Evolutionary conservation across 2,329 filamentous ascomycete species (phyloP).

Genomic region (Penicillium sp.): DNA sequence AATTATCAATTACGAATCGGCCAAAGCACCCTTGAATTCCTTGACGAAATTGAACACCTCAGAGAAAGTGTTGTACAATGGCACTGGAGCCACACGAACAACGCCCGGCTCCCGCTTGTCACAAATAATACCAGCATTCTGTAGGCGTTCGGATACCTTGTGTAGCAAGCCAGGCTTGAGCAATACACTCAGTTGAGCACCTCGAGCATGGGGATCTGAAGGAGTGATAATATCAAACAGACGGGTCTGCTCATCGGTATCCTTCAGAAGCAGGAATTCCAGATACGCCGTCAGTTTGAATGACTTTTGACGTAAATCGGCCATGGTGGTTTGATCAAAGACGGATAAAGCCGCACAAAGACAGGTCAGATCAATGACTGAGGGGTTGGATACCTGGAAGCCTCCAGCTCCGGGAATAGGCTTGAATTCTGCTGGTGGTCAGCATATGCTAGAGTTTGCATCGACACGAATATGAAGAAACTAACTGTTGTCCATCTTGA

Average conservation of each 20-base stretch:
- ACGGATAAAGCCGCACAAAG: conserved; percentile 69
- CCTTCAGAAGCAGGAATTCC: conserved; percentile 59
- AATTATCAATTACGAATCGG: conserved; percentile 5
- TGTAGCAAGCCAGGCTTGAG: conserved; percentile 70
- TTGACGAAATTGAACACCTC: conserved; percentile 63
- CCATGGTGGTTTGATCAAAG: conserved; percentile 69
- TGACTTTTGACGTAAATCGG: conserved; percentile 65
- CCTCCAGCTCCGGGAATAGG: conserved; percentile 75
- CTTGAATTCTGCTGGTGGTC: conserved; percentile 55
- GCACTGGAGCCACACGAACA: conserved; percentile 75
- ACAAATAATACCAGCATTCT: conserved; percentile 69
- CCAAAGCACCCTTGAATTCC: conserved; percentile 33
- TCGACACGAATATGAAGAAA: background rate
- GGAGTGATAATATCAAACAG: conserved; percentile 68
- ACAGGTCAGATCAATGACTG: conserved; percentile 70
- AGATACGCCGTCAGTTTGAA: conserved; percentile 72
- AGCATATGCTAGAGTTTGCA: background rate
- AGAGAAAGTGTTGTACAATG: conserved; percentile 75
- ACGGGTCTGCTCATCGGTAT: conserved; percentile 33
- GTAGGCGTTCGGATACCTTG: conserved; percentile 61
- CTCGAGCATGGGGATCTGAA: conserved; percentile 61
- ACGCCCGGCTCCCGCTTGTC: conserved; percentile 84
- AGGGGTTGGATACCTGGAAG: conserved; percentile 78
- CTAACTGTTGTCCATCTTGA: conserved; percentile 71
- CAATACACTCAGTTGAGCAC: conserved; percentile 73